A percentile compares a stretch with the other conserved stretches of the same genome.
These are phyloP conservation scores for Hymenoscyphus repandus DNA, from an alignment of 2,329 filamentous ascomycete species.

Conservation along the genomic window DNA sequence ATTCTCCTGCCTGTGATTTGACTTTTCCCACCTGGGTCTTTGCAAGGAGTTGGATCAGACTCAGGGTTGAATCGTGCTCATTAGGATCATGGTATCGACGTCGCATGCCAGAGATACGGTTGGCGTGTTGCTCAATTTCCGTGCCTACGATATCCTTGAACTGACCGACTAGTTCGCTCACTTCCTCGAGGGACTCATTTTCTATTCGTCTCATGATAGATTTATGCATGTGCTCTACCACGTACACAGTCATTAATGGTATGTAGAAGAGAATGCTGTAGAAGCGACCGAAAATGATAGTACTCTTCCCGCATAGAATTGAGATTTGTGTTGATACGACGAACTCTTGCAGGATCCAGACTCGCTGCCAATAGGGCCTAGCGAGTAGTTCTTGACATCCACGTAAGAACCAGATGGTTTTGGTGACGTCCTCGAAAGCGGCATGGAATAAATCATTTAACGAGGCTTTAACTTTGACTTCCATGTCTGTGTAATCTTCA, in stretches of 20 bases:
- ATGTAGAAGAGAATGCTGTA: neutral
- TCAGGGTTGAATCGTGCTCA: neutral
- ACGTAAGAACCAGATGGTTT: neutral
- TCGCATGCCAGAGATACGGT: neutral
- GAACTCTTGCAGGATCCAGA: constrained; percentile 1
- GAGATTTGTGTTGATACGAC: neutral
- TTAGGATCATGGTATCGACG: neutral
- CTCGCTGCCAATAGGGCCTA: neutral
- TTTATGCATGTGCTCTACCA: neutral
- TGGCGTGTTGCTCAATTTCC: neutral
- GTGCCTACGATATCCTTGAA: neutral
- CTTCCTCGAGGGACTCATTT: neutral
- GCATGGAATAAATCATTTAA: neutral
- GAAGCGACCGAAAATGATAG: neutral
- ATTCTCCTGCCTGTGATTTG: neutral
- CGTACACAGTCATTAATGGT: neutral
- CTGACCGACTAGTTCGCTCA: neutral
- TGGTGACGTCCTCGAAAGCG: neutral
- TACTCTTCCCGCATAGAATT: neutral
- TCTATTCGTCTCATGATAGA: no score
- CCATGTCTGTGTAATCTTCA: neutral
- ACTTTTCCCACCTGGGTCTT: neutral
- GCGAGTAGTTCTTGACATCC: neutral
- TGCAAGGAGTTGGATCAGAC: neutral
- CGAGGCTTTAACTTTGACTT: neutral